Percentiles rank a stretch among this genome's conserved stretches.
phyloP scores from a whole-genome alignment of 306 rosid genomes.

The Quercus dentata region DNA sequence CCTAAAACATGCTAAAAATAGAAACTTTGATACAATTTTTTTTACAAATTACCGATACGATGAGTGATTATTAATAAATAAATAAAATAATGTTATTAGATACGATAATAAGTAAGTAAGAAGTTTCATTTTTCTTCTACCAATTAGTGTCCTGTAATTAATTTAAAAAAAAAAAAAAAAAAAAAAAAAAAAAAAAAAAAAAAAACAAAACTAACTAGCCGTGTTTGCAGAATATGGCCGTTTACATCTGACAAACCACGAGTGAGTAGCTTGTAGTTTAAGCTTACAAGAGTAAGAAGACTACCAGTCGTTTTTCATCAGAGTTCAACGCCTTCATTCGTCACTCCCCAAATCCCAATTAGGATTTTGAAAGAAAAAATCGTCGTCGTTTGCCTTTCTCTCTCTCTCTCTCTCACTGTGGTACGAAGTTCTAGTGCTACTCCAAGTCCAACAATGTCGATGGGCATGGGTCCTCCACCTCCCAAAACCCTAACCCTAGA shows the following conservation, averaged over 20 bases:
- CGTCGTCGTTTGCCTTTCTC: not conserved
- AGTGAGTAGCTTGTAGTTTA: too few relatives aligned
- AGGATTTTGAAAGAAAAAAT: too few relatives aligned
- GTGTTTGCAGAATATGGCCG: too few relatives aligned
- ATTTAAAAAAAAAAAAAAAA: too few relatives aligned
- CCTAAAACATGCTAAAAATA: too few relatives aligned
- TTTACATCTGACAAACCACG: too few relatives aligned
- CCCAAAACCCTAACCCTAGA: constrained; percentile 36
- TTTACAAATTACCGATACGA: fast-evolving
- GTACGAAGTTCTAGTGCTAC: not conserved
- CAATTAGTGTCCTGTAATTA: too few relatives aligned
- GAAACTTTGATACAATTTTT: fast-evolving
- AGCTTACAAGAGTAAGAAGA: not conserved
- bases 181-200: too few relatives aligned
- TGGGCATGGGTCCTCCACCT: constrained; percentile 64
- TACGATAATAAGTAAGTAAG: too few relatives aligned
- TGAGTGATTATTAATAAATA: fast-evolving
- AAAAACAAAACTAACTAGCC: too few relatives aligned
- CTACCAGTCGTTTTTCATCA: not conserved
- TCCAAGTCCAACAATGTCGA: constrained; percentile 32
- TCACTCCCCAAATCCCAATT: not conserved
- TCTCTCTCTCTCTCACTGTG: not conserved
- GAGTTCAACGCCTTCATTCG: not conserved
- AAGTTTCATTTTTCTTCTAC: too few relatives aligned
- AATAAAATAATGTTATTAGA: too few relatives aligned